These are phyloP conservation scores for Bipolaris gigantea DNA, from an alignment of 2,329 filamentous ascomycete genomes.

Conservation along the genomic window DNA sequence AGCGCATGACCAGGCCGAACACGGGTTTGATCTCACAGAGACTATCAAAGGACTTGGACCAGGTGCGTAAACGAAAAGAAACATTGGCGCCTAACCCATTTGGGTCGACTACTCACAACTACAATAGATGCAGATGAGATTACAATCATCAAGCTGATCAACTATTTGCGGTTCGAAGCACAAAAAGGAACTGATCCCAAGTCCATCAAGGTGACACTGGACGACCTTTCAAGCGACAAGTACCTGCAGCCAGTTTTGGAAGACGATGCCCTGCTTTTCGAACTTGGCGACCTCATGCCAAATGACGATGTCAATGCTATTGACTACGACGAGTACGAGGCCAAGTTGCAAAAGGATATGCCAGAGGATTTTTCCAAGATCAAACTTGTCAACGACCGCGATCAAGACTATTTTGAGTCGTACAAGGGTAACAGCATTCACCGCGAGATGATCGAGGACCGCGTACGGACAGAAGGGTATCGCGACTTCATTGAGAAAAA, in stretches of 20 bases:
- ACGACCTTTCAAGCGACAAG: slow-evolving; percentile 70
- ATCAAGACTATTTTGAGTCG: slow-evolving; percentile 65
- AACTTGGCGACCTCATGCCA: slow-evolving; percentile 72
- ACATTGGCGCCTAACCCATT: slow-evolving; percentile 18
- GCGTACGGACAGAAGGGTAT: slow-evolving; percentile 85
- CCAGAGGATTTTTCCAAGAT: slow-evolving; percentile 36
- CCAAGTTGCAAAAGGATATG: slow-evolving; percentile 47
- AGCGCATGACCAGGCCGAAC: slow-evolving; percentile 30
- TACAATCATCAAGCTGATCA: slow-evolving; percentile 46
- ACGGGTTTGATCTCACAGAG: slow-evolving; percentile 31
- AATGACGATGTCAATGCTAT: slow-evolving; percentile 30
- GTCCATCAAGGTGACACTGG: slow-evolving; percentile 57
- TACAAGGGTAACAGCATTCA: slow-evolving; percentile 76
- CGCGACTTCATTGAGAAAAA: slow-evolving; percentile 94
- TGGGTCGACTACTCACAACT: slow-evolving; percentile 19
- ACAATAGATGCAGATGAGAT: slow-evolving; percentile 37
- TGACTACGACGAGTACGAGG: slow-evolving; percentile 43
- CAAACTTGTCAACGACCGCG: slow-evolving; percentile 49
- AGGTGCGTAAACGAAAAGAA: slow-evolving; percentile 19
- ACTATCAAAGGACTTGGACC: slow-evolving; percentile 36
- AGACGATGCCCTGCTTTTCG: slow-evolving; percentile 87
- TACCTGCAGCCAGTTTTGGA: slow-evolving; percentile 83
- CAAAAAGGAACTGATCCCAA: slow-evolving; percentile 48
- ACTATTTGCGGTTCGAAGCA: slow-evolving; percentile 52
- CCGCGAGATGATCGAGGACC: slow-evolving; percentile 93